These are phyloP conservation scores for Neurospora sp. DNA, from an alignment of 495 filamentous ascomycete species.

Conservation along the genomic window DNA sequence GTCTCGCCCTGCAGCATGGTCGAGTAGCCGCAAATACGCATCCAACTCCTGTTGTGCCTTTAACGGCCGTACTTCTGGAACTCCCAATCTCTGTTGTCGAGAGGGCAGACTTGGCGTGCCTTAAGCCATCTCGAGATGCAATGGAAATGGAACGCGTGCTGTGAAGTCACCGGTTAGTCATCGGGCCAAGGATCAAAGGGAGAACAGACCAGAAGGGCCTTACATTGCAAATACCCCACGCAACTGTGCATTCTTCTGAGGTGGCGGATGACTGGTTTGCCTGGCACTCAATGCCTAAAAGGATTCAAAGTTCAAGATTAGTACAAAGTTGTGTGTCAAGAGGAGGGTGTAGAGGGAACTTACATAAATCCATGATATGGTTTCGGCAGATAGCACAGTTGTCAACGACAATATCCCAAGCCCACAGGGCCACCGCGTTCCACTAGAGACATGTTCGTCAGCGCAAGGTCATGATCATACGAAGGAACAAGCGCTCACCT, in stretches of 20 bases:
- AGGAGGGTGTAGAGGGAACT: conserved; percentile 12
- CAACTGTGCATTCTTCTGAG: conserved; percentile 95
- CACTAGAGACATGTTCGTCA: conserved; percentile 48
- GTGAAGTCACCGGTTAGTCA: conserved; percentile 15
- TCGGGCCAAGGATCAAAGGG: not conserved
- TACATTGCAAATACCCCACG: conserved; percentile 99
- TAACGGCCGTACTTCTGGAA: conserved; percentile 93
- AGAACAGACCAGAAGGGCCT: conserved; percentile 21
- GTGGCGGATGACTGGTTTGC: conserved; percentile 98
- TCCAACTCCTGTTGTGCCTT: not conserved
- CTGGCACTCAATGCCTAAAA: conserved; percentile 89
- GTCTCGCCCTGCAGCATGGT: not conserved
- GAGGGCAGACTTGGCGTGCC: conserved; percentile 95
- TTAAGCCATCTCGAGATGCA: conserved; percentile 99
- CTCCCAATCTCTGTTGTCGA: conserved; percentile 98
- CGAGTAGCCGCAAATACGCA: not conserved
- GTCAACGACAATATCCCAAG: conserved; percentile 99
- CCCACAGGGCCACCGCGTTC: conserved; percentile 99
- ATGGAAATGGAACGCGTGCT: conserved; percentile 99
- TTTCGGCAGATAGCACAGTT: conserved; percentile 99
- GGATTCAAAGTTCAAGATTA: conserved; percentile 1
- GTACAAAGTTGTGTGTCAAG: not conserved
- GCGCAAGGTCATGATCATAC: not conserved
- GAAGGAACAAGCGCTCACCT: conserved; percentile 45
- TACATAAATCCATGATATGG: conserved; percentile 99